Conservation (phyloP, 2,329 filamentous ascomycete species). For the Epichloe sibirici region DNA sequence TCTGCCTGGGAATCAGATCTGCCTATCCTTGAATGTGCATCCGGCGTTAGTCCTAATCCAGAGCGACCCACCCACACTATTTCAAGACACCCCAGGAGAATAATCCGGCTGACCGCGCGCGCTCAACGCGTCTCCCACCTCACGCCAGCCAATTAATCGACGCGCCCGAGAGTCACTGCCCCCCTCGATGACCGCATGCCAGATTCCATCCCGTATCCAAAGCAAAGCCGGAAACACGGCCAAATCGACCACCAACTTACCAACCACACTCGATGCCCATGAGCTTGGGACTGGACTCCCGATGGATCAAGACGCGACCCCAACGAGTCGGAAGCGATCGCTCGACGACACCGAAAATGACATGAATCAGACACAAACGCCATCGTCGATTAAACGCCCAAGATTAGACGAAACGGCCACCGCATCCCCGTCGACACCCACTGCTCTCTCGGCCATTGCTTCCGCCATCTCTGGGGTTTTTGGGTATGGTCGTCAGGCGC, state of each 20-base stretch:
- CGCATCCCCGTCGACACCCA: constrained; percentile 17
- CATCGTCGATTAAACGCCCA: constrained; percentile 19
- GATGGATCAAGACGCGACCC: constrained; percentile 17
- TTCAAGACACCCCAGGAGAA: not conserved
- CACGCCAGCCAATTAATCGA: not conserved
- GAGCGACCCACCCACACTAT: not conserved
- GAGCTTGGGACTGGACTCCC: not conserved
- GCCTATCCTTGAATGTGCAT: no score
- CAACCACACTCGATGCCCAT: not conserved
- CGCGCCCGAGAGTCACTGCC: not conserved
- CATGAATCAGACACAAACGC: constrained; percentile 12
- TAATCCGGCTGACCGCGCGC: not conserved
- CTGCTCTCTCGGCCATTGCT: constrained; percentile 19
- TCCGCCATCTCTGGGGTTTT: constrained; percentile 19
- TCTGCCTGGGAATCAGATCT: no score
- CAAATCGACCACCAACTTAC: not conserved
- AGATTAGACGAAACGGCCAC: constrained; percentile 17
- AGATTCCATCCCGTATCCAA: not conserved
- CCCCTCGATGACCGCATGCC: not conserved
- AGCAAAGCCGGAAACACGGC: not conserved
- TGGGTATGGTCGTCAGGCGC: constrained; percentile 11
- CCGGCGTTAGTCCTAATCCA: no score
- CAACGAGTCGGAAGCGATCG: constrained; percentile 9
- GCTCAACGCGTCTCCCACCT: constrained; percentile 4
- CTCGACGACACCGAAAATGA: constrained; percentile 12